Evolutionary conservation across 495 filamentous ascomycete genomes (phyloP).

Genomic region (Trichoderma orchidacearum): DNA sequence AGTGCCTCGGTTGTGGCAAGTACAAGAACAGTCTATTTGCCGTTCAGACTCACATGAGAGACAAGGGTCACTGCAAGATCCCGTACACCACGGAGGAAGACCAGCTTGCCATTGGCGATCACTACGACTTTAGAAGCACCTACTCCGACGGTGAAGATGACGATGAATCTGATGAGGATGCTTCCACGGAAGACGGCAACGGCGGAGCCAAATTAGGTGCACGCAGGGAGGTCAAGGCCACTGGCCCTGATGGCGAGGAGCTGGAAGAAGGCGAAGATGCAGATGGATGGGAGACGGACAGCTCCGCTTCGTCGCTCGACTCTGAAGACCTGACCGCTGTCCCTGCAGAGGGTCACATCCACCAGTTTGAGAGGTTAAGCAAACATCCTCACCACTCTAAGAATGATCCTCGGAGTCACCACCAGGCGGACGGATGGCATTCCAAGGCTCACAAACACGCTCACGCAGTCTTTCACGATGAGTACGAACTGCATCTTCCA

Average conservation of each 20-base stretch:
- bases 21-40: conserved; percentile 57
- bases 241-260: conserved; percentile 29
- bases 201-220: conserved; percentile 47
- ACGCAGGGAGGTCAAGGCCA: conserved; percentile 31
- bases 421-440: conserved; percentile 57
- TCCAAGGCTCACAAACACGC: conserved; percentile 50
- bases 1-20: conserved; percentile 65
- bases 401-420: conserved; percentile 51
- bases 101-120: conserved; percentile 91
- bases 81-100: conserved; percentile 82
- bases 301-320: conserved; percentile 68
- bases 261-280: conserved; percentile 14
- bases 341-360: conserved; percentile 48
- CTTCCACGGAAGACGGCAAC: conserved; percentile 26
- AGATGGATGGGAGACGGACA: conserved; percentile 77
- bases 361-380: conserved; percentile 44
- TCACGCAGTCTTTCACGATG: conserved; percentile 69
- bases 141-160: conserved; percentile 72
- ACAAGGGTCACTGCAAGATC: conserved; percentile 93
- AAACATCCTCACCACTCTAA: conserved; percentile 53
- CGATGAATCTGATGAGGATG: conserved; percentile 36
- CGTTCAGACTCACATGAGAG: conserved; percentile 88
- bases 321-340: conserved; percentile 61
- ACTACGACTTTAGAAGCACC: conserved; percentile 91
- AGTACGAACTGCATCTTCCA: conserved; percentile 89